phyloP scores from a whole-genome alignment of 768 basidiomycete species.

The Gautieria morchelliformis region DNA sequence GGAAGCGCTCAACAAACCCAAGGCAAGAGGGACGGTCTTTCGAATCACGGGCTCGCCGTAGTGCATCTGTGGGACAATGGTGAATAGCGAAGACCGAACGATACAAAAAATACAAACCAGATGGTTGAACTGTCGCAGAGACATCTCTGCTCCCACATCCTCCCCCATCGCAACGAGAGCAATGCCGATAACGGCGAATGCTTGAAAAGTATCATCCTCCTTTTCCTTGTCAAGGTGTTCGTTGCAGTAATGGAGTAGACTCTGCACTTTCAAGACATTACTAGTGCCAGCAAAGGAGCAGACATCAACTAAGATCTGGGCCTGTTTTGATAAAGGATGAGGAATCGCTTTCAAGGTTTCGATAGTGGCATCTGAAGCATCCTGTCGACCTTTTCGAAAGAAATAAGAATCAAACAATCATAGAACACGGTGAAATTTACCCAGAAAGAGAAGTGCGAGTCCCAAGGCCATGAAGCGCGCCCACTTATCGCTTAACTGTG shows the following conservation, averaged over 20 bases:
- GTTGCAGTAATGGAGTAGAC: slow-evolving; percentile 86
- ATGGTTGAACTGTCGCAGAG: slow-evolving; percentile 94
- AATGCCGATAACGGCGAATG: slow-evolving; percentile 89
- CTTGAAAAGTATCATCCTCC: slow-evolving; percentile 75
- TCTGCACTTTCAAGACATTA: slow-evolving; percentile 88
- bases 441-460: slow-evolving; percentile 82
- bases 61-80: slow-evolving; percentile 67
- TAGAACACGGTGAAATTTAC: slow-evolving; percentile 32
- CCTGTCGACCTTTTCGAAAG: slow-evolving; percentile 69
- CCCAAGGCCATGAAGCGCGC: slow-evolving; percentile 84
- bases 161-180: slow-evolving; percentile 97
- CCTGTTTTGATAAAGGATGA: slow-evolving; percentile 84
- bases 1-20: slow-evolving; percentile 89
- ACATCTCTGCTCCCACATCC: slow-evolving; percentile 96
- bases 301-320: slow-evolving; percentile 85
- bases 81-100: slow-evolving; percentile 13
- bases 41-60: slow-evolving; percentile 92
- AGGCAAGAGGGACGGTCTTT: slow-evolving; percentile 86
- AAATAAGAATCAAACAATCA: background rate
- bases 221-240: slow-evolving; percentile 70
- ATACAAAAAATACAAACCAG: slow-evolving; percentile 43
- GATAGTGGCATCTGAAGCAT: slow-evolving; percentile 86
- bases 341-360: slow-evolving; percentile 90
- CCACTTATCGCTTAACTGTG: slow-evolving; percentile 87
- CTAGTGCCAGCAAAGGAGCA: slow-evolving; percentile 94